phyloP scores from a whole-genome alignment of 2,329 filamentous ascomycete species.

The Anisogramma anomala region DNA sequence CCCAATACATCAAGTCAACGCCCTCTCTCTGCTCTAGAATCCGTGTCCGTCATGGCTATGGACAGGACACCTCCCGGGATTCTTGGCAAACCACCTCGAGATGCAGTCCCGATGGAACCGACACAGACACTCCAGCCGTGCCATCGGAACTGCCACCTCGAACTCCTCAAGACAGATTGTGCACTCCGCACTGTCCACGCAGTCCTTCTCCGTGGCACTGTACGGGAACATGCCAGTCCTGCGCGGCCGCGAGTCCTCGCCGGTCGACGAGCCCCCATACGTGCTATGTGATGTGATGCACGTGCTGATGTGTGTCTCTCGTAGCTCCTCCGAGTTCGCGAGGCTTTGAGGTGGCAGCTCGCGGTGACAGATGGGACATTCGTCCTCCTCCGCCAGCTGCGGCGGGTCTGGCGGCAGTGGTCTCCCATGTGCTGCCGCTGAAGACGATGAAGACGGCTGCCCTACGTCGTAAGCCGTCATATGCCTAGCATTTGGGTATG shows the following conservation, averaged over 20 bases:
- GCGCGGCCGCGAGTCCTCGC: slow-evolving; percentile 24
- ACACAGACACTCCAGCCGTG: slow-evolving; percentile 55
- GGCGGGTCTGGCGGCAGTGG: slow-evolving; percentile 31
- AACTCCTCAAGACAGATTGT: slow-evolving; percentile 59
- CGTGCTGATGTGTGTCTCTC: slow-evolving; percentile 45
- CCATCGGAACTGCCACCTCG: slow-evolving; percentile 50
- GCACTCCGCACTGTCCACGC: slow-evolving; percentile 55
- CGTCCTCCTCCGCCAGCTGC: slow-evolving; percentile 59
- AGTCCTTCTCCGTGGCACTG: slow-evolving; percentile 55
- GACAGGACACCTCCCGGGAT: slow-evolving; percentile 52
- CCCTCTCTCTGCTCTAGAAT: slow-evolving; percentile 24
- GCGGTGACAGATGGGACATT: slow-evolving; percentile 64
- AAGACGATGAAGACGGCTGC: slow-evolving; percentile 21
- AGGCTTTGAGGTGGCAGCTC: slow-evolving; percentile 52
- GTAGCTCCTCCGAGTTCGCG: slow-evolving; percentile 40
- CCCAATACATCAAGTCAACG: background rate
- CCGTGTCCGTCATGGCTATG: slow-evolving; percentile 54
- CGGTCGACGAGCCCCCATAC: slow-evolving; percentile 24
- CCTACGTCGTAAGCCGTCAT: slow-evolving; percentile 25
- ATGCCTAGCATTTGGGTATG: slow-evolving; percentile 15
- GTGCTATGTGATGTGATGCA: slow-evolving; percentile 47
- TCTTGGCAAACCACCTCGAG: slow-evolving; percentile 48
- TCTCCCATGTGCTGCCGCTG: slow-evolving; percentile 24
- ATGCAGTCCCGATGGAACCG: slow-evolving; percentile 53
- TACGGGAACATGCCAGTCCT: slow-evolving; percentile 54